phyloP scores from a whole-genome alignment of 805 yeast species.

The Monosporozyma solicola region DNA sequence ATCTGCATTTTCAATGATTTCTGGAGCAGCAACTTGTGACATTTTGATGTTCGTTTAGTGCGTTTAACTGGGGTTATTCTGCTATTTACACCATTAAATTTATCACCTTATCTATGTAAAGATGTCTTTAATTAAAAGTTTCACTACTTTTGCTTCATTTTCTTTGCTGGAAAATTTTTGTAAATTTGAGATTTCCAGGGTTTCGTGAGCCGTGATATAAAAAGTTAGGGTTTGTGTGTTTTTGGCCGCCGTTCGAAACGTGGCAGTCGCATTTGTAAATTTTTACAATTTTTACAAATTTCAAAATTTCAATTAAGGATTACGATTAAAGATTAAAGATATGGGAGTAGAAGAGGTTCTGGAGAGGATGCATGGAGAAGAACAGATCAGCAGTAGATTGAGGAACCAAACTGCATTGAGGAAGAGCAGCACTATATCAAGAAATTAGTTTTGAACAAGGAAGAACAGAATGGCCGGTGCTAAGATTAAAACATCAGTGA shows the following conservation, averaged over 20 bases:
- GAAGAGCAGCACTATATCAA: no score
- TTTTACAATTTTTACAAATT: background rate
- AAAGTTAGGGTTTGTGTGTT: background rate
- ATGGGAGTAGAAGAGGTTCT: background rate
- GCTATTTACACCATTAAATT: background rate
- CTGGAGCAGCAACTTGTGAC: conserved; percentile 66
- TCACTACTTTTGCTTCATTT: background rate
- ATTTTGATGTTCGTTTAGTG: conserved; percentile 11
- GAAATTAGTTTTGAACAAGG: no score
- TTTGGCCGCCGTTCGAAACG: background rate
- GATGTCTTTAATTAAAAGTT: background rate
- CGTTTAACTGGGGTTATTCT: background rate
- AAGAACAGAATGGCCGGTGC: conserved; percentile 35
- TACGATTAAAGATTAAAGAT: background rate
- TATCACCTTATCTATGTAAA: background rate
- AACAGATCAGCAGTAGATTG: background rate
- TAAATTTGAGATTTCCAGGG: background rate
- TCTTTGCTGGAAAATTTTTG: background rate
- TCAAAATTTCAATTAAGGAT: background rate
- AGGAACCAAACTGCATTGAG: background rate
- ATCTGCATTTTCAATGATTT: conserved; percentile 67
- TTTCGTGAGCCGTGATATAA: background rate
- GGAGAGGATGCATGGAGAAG: background rate
- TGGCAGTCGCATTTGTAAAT: background rate
- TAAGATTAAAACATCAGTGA: conserved; percentile 70